These are phyloP conservation scores for Lanmaoa pseudosensibilis DNA, from an alignment of 768 basidiomycete species.

Conservation along the genomic window DNA sequence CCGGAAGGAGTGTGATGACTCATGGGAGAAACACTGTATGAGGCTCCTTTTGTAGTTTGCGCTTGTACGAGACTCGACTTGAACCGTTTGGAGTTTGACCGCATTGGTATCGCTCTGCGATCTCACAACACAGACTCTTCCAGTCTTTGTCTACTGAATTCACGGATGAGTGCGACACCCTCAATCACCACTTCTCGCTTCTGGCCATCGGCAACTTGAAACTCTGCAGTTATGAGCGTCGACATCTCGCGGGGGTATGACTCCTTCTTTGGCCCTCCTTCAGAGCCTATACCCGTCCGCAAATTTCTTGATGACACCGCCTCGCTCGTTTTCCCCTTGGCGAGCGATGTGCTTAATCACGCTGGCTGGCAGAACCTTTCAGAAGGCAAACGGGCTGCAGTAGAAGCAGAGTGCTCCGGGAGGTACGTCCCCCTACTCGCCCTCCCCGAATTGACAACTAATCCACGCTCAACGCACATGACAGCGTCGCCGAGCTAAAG, in stretches of 20 bases:
- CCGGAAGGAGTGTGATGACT: background rate
- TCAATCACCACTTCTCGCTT: background rate
- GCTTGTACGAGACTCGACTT: too few relatives aligned
- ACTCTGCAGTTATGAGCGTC: constrained; percentile 11
- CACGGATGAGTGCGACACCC: background rate
- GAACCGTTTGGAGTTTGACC: too few relatives aligned
- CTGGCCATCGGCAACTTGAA: background rate
- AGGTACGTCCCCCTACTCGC: constrained; percentile 33
- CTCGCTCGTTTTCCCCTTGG: constrained; percentile 10
- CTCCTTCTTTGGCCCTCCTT: constrained; percentile 64
- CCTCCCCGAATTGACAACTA: background rate
- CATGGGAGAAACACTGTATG: too few relatives aligned
- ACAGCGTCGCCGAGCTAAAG: constrained; percentile 55
- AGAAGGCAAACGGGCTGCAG: constrained; percentile 27
- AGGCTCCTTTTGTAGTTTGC: too few relatives aligned
- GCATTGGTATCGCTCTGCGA: background rate
- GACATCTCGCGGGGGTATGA: constrained; percentile 39
- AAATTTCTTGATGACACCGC: constrained; percentile 43
- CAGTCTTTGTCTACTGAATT: background rate
- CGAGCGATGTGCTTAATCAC: constrained; percentile 12
- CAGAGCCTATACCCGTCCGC: constrained; percentile 49
- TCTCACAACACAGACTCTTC: background rate
- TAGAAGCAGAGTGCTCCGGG: constrained; percentile 41
- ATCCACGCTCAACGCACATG: background rate
- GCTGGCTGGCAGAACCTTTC: constrained; percentile 26